Evolutionary conservation across 306 rosid species (phyloP), one percentile per base, ranked within the genome.

Genomic region (Boehmeria nivea): DNA sequence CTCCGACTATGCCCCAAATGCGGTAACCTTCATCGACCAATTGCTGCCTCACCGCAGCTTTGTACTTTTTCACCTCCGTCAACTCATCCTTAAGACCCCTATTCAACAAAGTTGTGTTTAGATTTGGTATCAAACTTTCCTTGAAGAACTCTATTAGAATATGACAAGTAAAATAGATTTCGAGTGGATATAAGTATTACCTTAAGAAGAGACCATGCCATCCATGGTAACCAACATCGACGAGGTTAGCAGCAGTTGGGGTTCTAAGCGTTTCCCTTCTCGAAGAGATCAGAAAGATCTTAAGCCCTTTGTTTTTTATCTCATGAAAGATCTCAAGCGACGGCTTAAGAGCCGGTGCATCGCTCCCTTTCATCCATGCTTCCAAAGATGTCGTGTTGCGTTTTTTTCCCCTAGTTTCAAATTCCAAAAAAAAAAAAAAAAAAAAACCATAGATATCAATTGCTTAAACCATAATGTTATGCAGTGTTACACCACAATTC

Each of bases 1-100:
- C 94, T 57, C 83, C 88, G 3, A 74, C 40, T 17, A 81, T 78
- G 26, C 88, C 86, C 85, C 81, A 76, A n/a, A 79, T 74, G 51
- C 70, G 82, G 26, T 81, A 69, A n/a, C 94, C 84, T 54, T 76
- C 79, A 37, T 72, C 63, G 6, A 74, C 57, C 56, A 81, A 64
- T 38, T 44, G 51, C 15, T 74, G 74, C 61, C 94, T 78, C 25
- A 46, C 72, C 44, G 50, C 50, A 0, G 77, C 60, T 53, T 81
- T 75, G 70, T 78, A 76, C 10, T 57, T 66, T 33, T 64, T 54
- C 39, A 76, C 82, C 65, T 71, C 88, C 61, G 51, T n/a, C 17
- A 54, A 6, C 66, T 81, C 88, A 66, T 85, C 88, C 36, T 81
- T 77, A 58, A 72, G 67, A 58, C 83, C 81, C 78, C 94, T 81